Percentiles rank a stretch among this genome's conserved stretches.
phyloP scores from a whole-genome alignment of 768 basidiomycete genomes.

The Tylopilus sp. region DNA sequence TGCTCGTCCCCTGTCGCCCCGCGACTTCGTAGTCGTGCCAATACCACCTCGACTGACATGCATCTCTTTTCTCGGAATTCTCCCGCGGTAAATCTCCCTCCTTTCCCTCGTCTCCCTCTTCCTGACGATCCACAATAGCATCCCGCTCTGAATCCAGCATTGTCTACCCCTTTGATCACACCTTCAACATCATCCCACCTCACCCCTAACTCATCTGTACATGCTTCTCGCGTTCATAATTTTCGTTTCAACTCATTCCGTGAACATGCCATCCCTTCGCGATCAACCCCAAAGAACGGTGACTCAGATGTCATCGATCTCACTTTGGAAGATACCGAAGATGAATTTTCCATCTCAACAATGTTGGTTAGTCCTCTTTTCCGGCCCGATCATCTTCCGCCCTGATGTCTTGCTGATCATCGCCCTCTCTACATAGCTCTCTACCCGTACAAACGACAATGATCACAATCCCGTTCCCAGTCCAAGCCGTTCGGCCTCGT shows the following conservation, averaged over 20 bases:
- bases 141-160: neutral
- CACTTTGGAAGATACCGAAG: slow-evolving; percentile 23
- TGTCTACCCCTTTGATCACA: neutral
- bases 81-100: slow-evolving; percentile 12
- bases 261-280: neutral
- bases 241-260: slow-evolving; percentile 1
- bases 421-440: slow-evolving; percentile 1
- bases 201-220: slow-evolving; percentile 5
- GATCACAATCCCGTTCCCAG: neutral
- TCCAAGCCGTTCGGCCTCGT: neutral
- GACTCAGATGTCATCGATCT: slow-evolving; percentile 21
- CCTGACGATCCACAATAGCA: slow-evolving; percentile 10
- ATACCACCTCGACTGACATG: slow-evolving; percentile 9
- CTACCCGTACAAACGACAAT: neutral
- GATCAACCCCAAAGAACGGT: neutral
- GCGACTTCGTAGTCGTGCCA: slow-evolving; percentile 4
- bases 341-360: slow-evolving; percentile 7
- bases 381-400: slow-evolving; percentile 1
- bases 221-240: slow-evolving; percentile 4
- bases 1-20: slow-evolving; percentile 1
- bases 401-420: slow-evolving; percentile 4
- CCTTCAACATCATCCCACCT: slow-evolving; percentile 1
- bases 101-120: neutral
- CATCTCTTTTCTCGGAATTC: slow-evolving; percentile 7
- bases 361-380: slow-evolving; percentile 19